These are phyloP conservation scores for Thelephora ganbajun DNA, from an alignment of 768 basidiomycete species.

Conservation along the genomic window DNA sequence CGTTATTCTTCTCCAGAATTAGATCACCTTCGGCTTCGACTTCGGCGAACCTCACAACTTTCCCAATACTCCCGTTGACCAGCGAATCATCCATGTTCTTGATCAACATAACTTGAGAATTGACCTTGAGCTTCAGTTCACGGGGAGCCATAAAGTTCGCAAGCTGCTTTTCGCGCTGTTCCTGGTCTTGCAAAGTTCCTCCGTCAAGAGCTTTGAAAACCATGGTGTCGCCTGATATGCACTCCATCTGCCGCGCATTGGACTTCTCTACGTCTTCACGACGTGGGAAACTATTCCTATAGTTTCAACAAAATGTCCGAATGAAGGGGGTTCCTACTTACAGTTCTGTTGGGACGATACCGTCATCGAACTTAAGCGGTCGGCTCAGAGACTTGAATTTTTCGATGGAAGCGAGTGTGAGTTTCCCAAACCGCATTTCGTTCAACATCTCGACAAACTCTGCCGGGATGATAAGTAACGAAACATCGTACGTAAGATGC, in stretches of 20 bases:
- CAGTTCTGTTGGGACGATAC: slow-evolving; percentile 84
- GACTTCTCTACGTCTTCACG: slow-evolving; percentile 86
- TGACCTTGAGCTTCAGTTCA: slow-evolving; percentile 52
- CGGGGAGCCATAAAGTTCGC: slow-evolving; percentile 83
- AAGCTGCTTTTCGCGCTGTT: slow-evolving; percentile 65
- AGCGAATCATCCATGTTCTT: slow-evolving; percentile 86
- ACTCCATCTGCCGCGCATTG: slow-evolving; percentile 54
- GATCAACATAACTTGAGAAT: slow-evolving; percentile 84
- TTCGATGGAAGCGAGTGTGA: slow-evolving; percentile 48
- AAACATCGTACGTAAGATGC: slow-evolving; percentile 1
- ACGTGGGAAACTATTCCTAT: slow-evolving; percentile 59
- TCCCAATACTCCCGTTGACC: slow-evolving; percentile 92
- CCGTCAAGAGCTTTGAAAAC: slow-evolving; percentile 49
- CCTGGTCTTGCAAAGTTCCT: slow-evolving; percentile 36
- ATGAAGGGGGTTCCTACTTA: slow-evolving; percentile 21
- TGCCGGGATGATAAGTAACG: slow-evolving; percentile 16
- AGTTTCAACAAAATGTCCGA: background rate
- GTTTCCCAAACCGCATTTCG: slow-evolving; percentile 87
- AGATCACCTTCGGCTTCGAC: slow-evolving; percentile 15
- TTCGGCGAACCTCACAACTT: slow-evolving; percentile 60
- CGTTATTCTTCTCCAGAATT: background rate
- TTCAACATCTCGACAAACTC: slow-evolving; percentile 95
- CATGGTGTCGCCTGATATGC: slow-evolving; percentile 37
- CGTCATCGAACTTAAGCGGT: slow-evolving; percentile 63
- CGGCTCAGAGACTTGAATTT: slow-evolving; percentile 64